These are phyloP conservation scores for Moniliophthora roreri DNA, from an alignment of 1,284 basidiomycete genomes.

Conservation along the genomic window DNA sequence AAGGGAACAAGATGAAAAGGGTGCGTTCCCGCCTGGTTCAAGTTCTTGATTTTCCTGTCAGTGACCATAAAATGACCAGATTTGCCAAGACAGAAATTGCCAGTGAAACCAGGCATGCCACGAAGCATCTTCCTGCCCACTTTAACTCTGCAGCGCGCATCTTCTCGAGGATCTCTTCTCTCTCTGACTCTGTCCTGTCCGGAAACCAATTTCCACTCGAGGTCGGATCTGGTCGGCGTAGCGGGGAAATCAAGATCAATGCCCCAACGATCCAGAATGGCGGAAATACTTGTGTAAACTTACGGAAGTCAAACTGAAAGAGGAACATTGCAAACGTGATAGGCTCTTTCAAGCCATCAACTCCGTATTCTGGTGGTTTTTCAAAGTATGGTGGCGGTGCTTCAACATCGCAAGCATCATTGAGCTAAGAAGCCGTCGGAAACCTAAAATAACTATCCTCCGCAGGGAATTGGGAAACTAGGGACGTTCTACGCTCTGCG, in stretches of 20 bases:
- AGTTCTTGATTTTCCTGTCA: not conserved
- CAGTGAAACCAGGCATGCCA: conserved; percentile 24
- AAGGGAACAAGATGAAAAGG: no score
- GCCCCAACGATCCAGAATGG: conserved; percentile 51
- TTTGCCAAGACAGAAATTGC: not conserved
- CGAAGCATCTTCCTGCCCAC: conserved; percentile 36
- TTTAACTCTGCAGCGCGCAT: conserved; percentile 34
- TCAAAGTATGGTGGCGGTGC: conserved; percentile 14
- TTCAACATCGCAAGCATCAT: not conserved
- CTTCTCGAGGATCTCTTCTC: conserved; percentile 27
- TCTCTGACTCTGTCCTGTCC: conserved; percentile 35
- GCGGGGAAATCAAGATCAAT: conserved; percentile 40
- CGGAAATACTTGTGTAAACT: conserved; percentile 42
- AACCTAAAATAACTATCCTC: no score
- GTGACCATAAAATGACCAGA: not conserved
- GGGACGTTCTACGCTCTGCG: no score
- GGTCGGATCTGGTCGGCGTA: conserved; percentile 28
- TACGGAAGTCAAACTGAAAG: conserved; percentile 43
- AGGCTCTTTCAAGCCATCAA: conserved; percentile 27
- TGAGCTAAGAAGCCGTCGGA: no score
- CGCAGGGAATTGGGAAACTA: no score
- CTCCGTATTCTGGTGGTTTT: conserved; percentile 14
- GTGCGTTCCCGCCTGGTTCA: not conserved
- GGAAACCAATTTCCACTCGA: conserved; percentile 30
- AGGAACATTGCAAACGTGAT: conserved; percentile 41